Evolutionary conservation across 2,329 filamentous ascomycete genomes (phyloP).

Genomic region (Colletotrichum costaricense): DNA sequence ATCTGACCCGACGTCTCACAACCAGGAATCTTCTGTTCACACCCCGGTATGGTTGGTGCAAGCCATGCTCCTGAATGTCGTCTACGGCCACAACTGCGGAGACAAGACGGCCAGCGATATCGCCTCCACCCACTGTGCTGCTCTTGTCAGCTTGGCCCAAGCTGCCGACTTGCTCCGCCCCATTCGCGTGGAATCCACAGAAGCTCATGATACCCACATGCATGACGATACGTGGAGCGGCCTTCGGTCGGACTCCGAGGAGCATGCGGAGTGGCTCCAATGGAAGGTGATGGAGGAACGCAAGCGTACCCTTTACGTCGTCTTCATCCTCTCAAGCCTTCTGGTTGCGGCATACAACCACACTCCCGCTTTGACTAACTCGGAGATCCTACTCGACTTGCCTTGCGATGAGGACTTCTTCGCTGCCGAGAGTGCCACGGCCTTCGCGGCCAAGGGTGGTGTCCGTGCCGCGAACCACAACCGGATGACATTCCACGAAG

Average conservation of each 20-base stretch:
- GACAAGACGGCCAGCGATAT: slow-evolving; percentile 93
- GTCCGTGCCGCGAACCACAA: slow-evolving; percentile 75
- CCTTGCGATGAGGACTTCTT: slow-evolving; percentile 96
- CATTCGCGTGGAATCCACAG: slow-evolving; percentile 55
- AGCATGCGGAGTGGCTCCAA: slow-evolving; percentile 83
- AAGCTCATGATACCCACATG: slow-evolving; percentile 68
- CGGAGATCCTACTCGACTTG: slow-evolving; percentile 88
- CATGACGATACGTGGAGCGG: slow-evolving; percentile 63
- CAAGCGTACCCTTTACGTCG: slow-evolving; percentile 90
- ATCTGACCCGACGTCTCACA: slow-evolving; percentile 58
- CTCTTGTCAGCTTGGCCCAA: slow-evolving; percentile 89
- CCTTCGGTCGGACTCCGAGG: slow-evolving; percentile 59
- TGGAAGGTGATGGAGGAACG: slow-evolving; percentile 93
- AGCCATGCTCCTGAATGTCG: slow-evolving; percentile 95
- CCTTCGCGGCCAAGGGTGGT: slow-evolving; percentile 84
- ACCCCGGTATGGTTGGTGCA: slow-evolving; percentile 96
- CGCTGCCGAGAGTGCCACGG: slow-evolving; percentile 83
- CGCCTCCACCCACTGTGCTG: slow-evolving; percentile 90
- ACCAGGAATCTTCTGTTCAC: slow-evolving; percentile 71
- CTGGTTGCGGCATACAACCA: slow-evolving; percentile 95
- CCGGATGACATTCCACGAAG: slow-evolving; percentile 82
- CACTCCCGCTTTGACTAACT: slow-evolving; percentile 90
- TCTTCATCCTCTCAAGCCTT: slow-evolving; percentile 92
- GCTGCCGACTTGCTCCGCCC: slow-evolving; percentile 78
- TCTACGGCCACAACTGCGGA: slow-evolving; percentile 94